Evolutionary conservation across 1,284 basidiomycete genomes (phyloP), one percentile per base, ranked within the genome.

Genomic region (Cryptococcus neoformans): DNA sequence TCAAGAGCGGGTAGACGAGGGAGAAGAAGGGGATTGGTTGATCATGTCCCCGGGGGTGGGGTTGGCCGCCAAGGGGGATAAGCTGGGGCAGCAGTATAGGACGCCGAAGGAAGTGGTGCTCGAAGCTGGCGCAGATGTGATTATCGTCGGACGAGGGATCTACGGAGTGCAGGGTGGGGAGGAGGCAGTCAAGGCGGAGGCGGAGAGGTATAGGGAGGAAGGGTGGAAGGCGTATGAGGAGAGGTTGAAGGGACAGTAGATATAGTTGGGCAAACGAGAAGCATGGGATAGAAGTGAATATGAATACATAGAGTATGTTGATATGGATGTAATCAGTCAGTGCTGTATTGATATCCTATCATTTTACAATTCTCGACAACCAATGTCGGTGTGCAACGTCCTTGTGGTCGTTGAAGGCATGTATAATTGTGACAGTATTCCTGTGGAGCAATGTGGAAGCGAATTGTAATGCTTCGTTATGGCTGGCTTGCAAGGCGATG

Each of bases 91-190:
- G 78, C 93, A 97, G 76, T 99, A 99, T 78, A 83, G 93, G 55
- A 95, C 93, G 3, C 96, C 96, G 0, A 79, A 84, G 39, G 82
- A 95, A 74, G 95, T 96, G 21, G 81, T 99, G 14, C 75, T 84
- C 40, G 85, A 89, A 51, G 85, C 84, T 46, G 94, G 92, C n/a
- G 92, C 91, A 74, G 96, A 99, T 79, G 84, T 99, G 35, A 99
- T 99, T 72, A 99, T 99, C 63, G 96, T 99, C 41, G 96, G 96
- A 12, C 81, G 96, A 56, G 96, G 95, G 0, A 88, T 99, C 52
- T 96, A 97, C 76, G 92, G 91, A 14, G 64, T 74, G 37, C 79
- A 83, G 44, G 81, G 84, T 7, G 80, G 83, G 17, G 83, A 86
- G 45, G 80, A 82, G 36, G 80, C 82, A 55, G 85, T 88, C 44